These are phyloP conservation scores for Capillidium heterosporum DNA, from an alignment of 371 early-diverging fungal species.

Conservation along the genomic window DNA sequence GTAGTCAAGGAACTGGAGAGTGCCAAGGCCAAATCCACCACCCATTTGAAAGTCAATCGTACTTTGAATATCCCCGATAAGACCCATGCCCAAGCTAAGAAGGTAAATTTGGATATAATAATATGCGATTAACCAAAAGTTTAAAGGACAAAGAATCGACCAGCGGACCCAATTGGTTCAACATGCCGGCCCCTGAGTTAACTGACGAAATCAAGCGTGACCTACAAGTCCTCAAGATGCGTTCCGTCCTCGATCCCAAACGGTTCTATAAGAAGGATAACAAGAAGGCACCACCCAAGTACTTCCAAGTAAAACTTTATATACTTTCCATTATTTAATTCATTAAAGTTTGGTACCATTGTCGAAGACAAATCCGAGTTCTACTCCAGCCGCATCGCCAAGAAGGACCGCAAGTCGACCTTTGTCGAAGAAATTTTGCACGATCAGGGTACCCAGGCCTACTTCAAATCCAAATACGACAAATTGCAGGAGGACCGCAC, in stretches of 20 bases:
- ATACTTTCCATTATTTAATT: background rate
- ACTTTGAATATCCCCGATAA: too few relatives aligned
- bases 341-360: conserved; percentile 77
- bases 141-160: conserved; percentile 38
- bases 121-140: background rate
- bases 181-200: conserved; percentile 68
- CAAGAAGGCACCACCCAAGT: conserved; percentile 49
- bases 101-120: background rate
- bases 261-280: conserved; percentile 73
- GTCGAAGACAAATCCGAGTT: conserved; percentile 80
- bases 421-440: conserved; percentile 78
- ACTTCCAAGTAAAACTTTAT: conserved; percentile 49
- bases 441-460: conserved; percentile 43
- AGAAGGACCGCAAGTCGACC: conserved; percentile 64
- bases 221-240: conserved; percentile 62
- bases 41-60: too few relatives aligned
- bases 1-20: too few relatives aligned
- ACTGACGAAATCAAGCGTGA: conserved; percentile 80
- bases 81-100: background rate
- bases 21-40: too few relatives aligned
- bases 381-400: conserved; percentile 60
- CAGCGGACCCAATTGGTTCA: conserved; percentile 75
- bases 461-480: conserved; percentile 66
- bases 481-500: conserved; percentile 48
- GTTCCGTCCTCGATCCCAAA: conserved; percentile 83